Evolutionary conservation across 1,284 basidiomycete genomes (phyloP).

Genomic region (Ganoderma multipileum): DNA sequence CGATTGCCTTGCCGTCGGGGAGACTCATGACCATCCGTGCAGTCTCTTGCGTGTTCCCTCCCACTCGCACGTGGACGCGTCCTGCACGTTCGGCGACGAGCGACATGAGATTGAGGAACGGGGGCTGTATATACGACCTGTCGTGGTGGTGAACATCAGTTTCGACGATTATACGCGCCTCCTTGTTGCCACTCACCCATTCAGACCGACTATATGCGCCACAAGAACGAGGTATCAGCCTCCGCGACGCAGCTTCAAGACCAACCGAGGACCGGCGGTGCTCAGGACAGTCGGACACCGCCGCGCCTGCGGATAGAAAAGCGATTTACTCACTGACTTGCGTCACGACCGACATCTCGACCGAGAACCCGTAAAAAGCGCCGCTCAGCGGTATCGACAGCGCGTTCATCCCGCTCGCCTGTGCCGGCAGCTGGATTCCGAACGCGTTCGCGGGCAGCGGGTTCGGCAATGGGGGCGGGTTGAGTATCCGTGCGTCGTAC

Average conservation of each 20-base stretch:
- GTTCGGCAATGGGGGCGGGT: conserved; percentile 30
- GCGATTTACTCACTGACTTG: conserved; percentile 58
- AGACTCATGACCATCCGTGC: conserved; percentile 53
- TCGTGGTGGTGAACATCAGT: not conserved
- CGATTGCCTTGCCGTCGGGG: conserved; percentile 28
- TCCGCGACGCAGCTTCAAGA: no score
- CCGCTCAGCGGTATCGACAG: conserved; percentile 64
- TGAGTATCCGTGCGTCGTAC: conserved; percentile 26
- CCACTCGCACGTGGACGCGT: conserved; percentile 66
- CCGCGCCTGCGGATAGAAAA: not conserved
- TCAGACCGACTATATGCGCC: conserved; percentile 54
- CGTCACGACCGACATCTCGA: conserved; percentile 76
- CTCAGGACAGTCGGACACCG: no score
- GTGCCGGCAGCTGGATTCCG: conserved; percentile 40
- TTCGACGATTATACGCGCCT: not conserved
- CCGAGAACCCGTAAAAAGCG: conserved; percentile 72
- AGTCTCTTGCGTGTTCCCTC: conserved; percentile 80
- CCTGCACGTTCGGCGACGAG: conserved; percentile 69
- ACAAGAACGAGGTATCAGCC: not conserved
- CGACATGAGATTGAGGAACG: conserved; percentile 79
- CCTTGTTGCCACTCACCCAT: conserved; percentile 44
- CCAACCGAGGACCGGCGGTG: not conserved
- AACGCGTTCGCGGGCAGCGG: conserved; percentile 33
- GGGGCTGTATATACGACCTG: conserved; percentile 59
- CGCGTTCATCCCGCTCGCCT: conserved; percentile 36